phyloP scores from a whole-genome alignment of 768 basidiomycete genomes.

The Jaapia argillacea region DNA sequence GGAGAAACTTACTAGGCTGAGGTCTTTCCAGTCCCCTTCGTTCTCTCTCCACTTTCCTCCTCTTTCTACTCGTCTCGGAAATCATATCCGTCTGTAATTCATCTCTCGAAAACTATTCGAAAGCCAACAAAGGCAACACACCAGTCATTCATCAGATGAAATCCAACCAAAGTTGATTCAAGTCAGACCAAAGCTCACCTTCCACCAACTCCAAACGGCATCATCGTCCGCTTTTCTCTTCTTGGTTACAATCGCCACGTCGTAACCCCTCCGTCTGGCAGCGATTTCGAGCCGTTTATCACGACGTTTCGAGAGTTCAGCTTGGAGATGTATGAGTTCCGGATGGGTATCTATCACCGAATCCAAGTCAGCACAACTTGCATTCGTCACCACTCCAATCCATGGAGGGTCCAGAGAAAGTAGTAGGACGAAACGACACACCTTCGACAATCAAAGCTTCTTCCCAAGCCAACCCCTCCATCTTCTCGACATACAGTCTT shows the following conservation, averaged over 20 bases:
- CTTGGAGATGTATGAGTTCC: constrained; percentile 73
- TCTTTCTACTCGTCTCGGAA: constrained; percentile 80
- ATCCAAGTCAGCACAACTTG: too few relatives aligned
- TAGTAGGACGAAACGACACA: constrained; percentile 30
- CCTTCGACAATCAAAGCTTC: constrained; percentile 72
- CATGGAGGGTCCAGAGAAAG: too few relatives aligned
- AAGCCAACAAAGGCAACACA: constrained; percentile 3
- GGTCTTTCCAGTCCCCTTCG: constrained; percentile 71
- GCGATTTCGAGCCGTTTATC: constrained; percentile 80
- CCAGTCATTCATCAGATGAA: not conserved
- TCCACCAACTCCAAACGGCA: constrained; percentile 88
- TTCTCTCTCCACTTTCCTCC: constrained; percentile 78
- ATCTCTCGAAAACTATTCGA: constrained; percentile 56
- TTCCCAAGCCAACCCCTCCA: constrained; percentile 86
- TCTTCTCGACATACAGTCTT: constrained; percentile 85
- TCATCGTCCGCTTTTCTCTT: constrained; percentile 62
- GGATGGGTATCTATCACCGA: constrained; percentile 75
- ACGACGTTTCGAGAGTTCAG: constrained; percentile 65
- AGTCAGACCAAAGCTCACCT: constrained; percentile 35
- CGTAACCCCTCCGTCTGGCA: constrained; percentile 58
- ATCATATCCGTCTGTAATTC: constrained; percentile 82
- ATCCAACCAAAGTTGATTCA: not conserved
- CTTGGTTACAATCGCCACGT: constrained; percentile 50
- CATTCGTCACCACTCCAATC: too few relatives aligned
- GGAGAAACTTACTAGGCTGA: constrained; percentile 46